Base-by-base conservation (phyloP, 2,329 filamentous ascomycete genomes). In the Thielaviopsis ethacetica region DNA sequence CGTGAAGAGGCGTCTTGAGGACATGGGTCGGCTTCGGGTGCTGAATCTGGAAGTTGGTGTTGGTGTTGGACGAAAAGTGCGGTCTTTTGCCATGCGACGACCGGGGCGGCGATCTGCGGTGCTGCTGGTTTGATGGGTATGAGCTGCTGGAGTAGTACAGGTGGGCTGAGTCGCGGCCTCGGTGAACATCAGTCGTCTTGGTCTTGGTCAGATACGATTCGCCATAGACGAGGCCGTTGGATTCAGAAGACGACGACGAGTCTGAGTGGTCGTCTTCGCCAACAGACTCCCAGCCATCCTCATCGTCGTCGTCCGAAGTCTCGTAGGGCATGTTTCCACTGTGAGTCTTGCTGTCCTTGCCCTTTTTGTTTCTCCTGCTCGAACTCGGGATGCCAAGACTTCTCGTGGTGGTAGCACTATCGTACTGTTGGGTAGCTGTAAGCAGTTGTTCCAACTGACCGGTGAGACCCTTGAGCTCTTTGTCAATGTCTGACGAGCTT, bases 21-120 rank as follows among this genome's bases (percentile, higher is more conserved):
- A 87, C 88, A 2, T 79, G 76, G 61, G 88, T 79, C 1, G 91
- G 91, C 64, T 90, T 85, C 2, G 91, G 91, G 65, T 95, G 88
- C 68, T 93, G 86, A n/a, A 96, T 75, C 12, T 84, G 82, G 34
- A 89, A 77, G 5, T 74, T 80, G 5, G 83, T 79, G 50, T 57
- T 51, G 5, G 83, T 79, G 50, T 57, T 51, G 7, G 55, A 51
- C 12, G 55, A 50, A 34, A 57, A 15, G 10, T 49, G 44, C 3
- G 44, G 44, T 49, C 44, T 49, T 49, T 9, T 49, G 21, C n/a
- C 44, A 10, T 49, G 44, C 17, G 44, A 49, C 4, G n/a, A 49
- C 7, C 44, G 44, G 19, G 44, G 44, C n/a, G 44, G 19, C n/a
- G 44, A 49, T 19, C n/a, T 17, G n/a, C 44, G 44, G n/a, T 21